Evolutionary conservation across 345 rosid genomes (phyloP).

Genomic region (Hevea brasiliensis): DNA sequence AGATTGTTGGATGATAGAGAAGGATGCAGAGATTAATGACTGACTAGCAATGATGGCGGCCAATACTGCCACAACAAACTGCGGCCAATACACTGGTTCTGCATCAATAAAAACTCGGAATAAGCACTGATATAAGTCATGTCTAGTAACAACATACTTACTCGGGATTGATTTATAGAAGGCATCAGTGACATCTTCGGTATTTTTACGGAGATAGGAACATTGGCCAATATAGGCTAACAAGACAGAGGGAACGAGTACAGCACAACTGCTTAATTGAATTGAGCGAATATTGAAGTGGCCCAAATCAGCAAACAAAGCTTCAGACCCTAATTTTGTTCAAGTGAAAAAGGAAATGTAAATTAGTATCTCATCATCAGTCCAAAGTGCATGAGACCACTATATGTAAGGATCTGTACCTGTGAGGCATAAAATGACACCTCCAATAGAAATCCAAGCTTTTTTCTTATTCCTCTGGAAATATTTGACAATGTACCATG

Average conservation of each 20-base stretch:
- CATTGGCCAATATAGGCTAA: slow-evolving; percentile 44
- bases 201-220: slow-evolving; percentile 28
- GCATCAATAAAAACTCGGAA: not conserved
- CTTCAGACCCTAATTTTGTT: slow-evolving; percentile 53
- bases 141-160: not conserved
- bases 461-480: slow-evolving; percentile 41
- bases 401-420: slow-evolving; percentile 16
- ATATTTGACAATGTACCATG: slow-evolving; percentile 36
- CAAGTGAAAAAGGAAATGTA: not conserved
- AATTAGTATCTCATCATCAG: not conserved
- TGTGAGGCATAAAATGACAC: slow-evolving; percentile 38
- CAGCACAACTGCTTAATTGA: slow-evolving; percentile 32
- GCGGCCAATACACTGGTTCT: slow-evolving; percentile 52
- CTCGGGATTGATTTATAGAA: slow-evolving; percentile 40
- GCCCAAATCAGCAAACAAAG: slow-evolving; percentile 59
- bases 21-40: slow-evolving; percentile 56
- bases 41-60: slow-evolving; percentile 59
- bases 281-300: slow-evolving; percentile 51
- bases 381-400: too few species aligned
- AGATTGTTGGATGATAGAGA: slow-evolving; percentile 61
- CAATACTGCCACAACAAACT: slow-evolving; percentile 42
- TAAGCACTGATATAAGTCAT: not conserved
- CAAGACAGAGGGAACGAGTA: slow-evolving; percentile 43
- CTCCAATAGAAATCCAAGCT: slow-evolving; percentile 60
- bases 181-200: slow-evolving; percentile 5